Base-by-base conservation (phyloP, 768 basidiomycete species). In the Russula sp. region DNA sequence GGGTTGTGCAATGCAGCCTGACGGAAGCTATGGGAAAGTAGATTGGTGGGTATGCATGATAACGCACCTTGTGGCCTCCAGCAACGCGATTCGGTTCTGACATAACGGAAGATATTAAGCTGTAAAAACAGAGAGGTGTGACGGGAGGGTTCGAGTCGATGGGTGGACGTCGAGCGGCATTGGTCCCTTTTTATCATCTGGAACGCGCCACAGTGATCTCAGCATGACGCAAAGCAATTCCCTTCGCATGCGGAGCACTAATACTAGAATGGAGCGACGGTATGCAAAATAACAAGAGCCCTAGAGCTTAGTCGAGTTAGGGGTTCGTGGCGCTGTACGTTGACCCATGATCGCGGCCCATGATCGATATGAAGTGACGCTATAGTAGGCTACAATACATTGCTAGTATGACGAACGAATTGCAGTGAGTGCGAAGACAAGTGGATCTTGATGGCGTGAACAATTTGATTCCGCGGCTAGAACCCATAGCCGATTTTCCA, bases 1-100 rank as follows among this genome's bases (percentile, higher is more conserved):
- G 70, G 71, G 68, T 74, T 74, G 61, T 72, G 68, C 55, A 73
- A 54, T 18, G 68, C 69, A 6, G 73, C 72, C 72, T 73, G 48
- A 54, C 10, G 11, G 14, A 34, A 1, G 27, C 2, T 2, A 27
- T 27, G 27, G 3, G 5, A 14, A 39, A 11, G n/a, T n/a, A n/a
- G n/a, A n/a, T 27, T 27, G n/a, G 10, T 7, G 4, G 27, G 3
- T 13, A 16, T 5, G 22, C n/a, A 27, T 2, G 27, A 27, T 27
- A 27, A 47, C 55, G 32, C 10, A 57, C 55, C 7, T 57, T 57
- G 22, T 57, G 55, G 11, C 55, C 55, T 35, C 55, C 55, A 22
- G 44, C 55, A 14, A 57, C 44, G 32, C 55, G 55, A 34, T 45
- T 57, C 34, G n/a, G 18, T 34, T 60, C 52, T 2, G 51, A 53